Conservation (phyloP, 805 yeast species). For the Groenewaldozyma tartarivorans region DNA sequence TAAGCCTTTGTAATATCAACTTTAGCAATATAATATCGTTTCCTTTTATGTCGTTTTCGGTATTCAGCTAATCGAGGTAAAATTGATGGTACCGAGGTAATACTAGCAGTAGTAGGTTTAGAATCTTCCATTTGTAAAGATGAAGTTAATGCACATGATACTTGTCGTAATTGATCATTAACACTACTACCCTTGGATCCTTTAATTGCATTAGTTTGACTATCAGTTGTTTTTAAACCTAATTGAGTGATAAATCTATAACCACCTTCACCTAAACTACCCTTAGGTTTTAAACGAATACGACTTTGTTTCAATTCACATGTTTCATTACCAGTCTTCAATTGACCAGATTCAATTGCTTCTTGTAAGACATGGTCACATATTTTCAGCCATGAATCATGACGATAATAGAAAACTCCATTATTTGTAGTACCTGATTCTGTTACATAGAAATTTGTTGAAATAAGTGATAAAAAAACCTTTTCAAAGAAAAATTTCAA, state of each 20-base stretch:
- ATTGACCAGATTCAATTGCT: not conserved
- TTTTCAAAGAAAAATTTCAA: slow-evolving; percentile 48
- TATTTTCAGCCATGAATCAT: slow-evolving; percentile 44
- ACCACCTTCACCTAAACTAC: slow-evolving; percentile 39
- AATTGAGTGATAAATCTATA: slow-evolving; percentile 12
- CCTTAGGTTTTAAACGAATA: slow-evolving; percentile 51
- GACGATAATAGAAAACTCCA: slow-evolving; percentile 43
- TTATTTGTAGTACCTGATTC: slow-evolving; percentile 36
- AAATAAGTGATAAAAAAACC: slow-evolving; percentile 39
- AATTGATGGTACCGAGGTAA: slow-evolving; percentile 32
- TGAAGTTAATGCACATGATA: no score
- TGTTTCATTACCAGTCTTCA: not conserved
- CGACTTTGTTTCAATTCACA: slow-evolving; percentile 28
- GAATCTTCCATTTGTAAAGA: slow-evolving; percentile 17
- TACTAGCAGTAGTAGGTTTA: not conserved
- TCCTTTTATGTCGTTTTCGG: not conserved
- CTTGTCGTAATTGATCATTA: slow-evolving; percentile 16
- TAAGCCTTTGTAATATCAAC: slow-evolving; percentile 73
- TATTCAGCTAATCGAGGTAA: slow-evolving; percentile 27
- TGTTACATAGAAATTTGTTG: slow-evolving; percentile 58
- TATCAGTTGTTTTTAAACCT: slow-evolving; percentile 1
- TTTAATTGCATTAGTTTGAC: no score
- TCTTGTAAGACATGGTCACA: slow-evolving; percentile 33
- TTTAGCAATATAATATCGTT: slow-evolving; percentile 41
- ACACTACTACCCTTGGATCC: slow-evolving; percentile 11